Evolutionary conservation across 768 basidiomycete species (phyloP).

Genomic region (Termitomyces sp.): DNA sequence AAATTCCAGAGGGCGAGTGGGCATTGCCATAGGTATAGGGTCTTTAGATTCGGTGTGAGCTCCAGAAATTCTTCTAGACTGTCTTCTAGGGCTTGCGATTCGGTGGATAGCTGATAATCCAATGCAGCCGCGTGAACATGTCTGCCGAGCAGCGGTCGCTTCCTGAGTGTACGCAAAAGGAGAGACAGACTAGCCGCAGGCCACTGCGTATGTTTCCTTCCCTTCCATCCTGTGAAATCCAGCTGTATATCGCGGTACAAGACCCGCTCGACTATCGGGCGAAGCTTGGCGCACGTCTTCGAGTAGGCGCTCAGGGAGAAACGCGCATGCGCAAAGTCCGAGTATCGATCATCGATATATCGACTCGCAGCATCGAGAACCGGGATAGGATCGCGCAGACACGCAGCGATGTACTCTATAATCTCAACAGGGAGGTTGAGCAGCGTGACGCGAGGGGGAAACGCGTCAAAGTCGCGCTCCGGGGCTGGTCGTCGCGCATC

Average conservation of each 20-base stretch:
- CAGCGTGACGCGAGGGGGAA: slow-evolving; percentile 15
- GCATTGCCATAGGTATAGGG: slow-evolving; percentile 22
- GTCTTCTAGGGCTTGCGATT: slow-evolving; percentile 16
- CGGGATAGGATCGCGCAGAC: slow-evolving; percentile 15
- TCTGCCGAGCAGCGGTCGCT: slow-evolving; percentile 20
- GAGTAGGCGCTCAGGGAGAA: slow-evolving; percentile 21
- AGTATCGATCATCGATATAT: slow-evolving; percentile 23
- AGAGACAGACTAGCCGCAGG: slow-evolving; percentile 22
- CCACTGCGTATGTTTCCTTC: slow-evolving; percentile 23
- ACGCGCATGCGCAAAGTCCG: slow-evolving; percentile 21
- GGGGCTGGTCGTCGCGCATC: background rate
- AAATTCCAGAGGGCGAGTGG: slow-evolving; percentile 24
- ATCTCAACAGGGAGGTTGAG: slow-evolving; percentile 25
- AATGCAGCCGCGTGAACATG: slow-evolving; percentile 19
- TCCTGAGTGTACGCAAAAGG: slow-evolving; percentile 20
- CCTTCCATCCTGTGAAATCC: slow-evolving; percentile 27
- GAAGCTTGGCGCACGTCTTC: slow-evolving; percentile 16
- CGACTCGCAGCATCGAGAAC: slow-evolving; percentile 19
- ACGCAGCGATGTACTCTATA: slow-evolving; percentile 22
- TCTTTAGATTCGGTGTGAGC: slow-evolving; percentile 19
- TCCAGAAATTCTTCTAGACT: slow-evolving; percentile 19
- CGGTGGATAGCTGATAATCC: slow-evolving; percentile 21
- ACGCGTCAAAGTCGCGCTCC: slow-evolving; percentile 6
- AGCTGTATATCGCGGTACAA: slow-evolving; percentile 24
- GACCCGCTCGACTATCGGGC: slow-evolving; percentile 19